Percentiles rank a stretch among this genome's conserved stretches.
These are phyloP conservation scores for Coniochaeta hoffmannii DNA, from an alignment of 2,329 filamentous ascomycete species.

Conservation along the genomic window DNA sequence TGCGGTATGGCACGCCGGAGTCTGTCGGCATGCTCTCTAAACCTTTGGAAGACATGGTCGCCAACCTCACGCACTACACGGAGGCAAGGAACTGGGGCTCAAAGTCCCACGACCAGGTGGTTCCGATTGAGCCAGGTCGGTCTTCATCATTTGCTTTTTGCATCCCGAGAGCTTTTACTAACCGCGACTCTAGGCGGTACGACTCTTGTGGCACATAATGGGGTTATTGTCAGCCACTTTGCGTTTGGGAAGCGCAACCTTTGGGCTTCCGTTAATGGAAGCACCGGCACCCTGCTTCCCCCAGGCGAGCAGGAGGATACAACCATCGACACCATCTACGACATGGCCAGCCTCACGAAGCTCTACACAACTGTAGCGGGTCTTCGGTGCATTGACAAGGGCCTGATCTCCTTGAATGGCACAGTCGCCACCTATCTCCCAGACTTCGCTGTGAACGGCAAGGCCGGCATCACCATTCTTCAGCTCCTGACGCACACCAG, in stretches of 20 bases:
- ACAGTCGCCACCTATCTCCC: slow-evolving; percentile 24
- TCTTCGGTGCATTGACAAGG: slow-evolving; percentile 21
- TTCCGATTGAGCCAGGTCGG: slow-evolving; percentile 16
- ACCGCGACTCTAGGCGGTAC: slow-evolving; percentile 7
- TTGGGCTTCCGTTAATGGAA: slow-evolving; percentile 22
- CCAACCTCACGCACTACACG: slow-evolving; percentile 15
- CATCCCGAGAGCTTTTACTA: not conserved
- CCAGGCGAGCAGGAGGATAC: slow-evolving; percentile 17
- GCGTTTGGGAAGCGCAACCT: slow-evolving; percentile 17
- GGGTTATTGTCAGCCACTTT: slow-evolving; percentile 18
- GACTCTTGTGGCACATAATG: slow-evolving; percentile 13
- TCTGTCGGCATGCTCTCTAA: slow-evolving; percentile 22
- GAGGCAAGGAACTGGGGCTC: slow-evolving; percentile 6
- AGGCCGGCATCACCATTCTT: slow-evolving; percentile 23
- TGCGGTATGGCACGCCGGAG: not conserved
- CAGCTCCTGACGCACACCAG: slow-evolving; percentile 26
- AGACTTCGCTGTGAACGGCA: slow-evolving; percentile 22
- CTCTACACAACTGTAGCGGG: slow-evolving; percentile 26
- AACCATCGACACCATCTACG: slow-evolving; percentile 26
- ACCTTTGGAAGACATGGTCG: slow-evolving; percentile 15
- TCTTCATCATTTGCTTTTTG: not conserved
- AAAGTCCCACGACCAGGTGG: slow-evolving; percentile 7
- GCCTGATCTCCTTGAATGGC: slow-evolving; percentile 15
- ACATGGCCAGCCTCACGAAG: slow-evolving; percentile 30
- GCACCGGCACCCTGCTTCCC: slow-evolving; percentile 15